Evolutionary conservation across 2,329 filamentous ascomycete species (phyloP), one percentile per base, ranked within the genome.

Genomic region (Raffaelea deltoideospora): DNA sequence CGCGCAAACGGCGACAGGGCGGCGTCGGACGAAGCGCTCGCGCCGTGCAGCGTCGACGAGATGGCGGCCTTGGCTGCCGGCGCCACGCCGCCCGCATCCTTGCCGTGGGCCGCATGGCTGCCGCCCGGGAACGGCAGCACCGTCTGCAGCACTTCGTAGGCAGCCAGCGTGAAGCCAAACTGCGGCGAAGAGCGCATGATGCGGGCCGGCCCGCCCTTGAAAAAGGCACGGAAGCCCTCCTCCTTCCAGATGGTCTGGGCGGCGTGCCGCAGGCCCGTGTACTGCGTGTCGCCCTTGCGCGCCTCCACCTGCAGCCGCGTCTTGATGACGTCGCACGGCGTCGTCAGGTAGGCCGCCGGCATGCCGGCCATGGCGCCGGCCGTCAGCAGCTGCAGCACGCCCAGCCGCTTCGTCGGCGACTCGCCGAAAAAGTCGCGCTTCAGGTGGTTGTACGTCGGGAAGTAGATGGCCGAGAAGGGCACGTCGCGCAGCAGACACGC

Each of bases 271-370:
- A 98, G 70, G 33, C 82, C 83, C 30, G 74, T 90, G 67, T 98
- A 98, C 34, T 70, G 69, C 4, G 78, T 79, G 51, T 98, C 88
- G 44, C 90, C 90, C 67, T 96, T 96, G 46, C 90, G 81, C 18
- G 88, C 87, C 60, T 98, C 90, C 41, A 98, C 90, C 59, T 98
- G 90, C 41, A 98, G 70, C 55, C 90, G 81, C 3, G 90, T 98
- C 71, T 98, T 98, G 77, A 98, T 96, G 43, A 98, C 90, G 53
- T 98, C 90, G 64, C 83, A 95, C 0, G 90, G 90, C 2, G 90
- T 98, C 19, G 90, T 98, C 43, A 98, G 69, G 63, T 98, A 98
- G 8, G 83, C 83, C 5, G 83, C 83, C 6, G 83, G 83, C 81
- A 90, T 90, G 60, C 83, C 83, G 23, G 83, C 83, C 45, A 98